A percentile compares a stretch with the other conserved stretches of the same genome.
Evolutionary conservation across 495 filamentous ascomycete genomes (phyloP).

Genomic region (Aspergillus asperescens): DNA sequence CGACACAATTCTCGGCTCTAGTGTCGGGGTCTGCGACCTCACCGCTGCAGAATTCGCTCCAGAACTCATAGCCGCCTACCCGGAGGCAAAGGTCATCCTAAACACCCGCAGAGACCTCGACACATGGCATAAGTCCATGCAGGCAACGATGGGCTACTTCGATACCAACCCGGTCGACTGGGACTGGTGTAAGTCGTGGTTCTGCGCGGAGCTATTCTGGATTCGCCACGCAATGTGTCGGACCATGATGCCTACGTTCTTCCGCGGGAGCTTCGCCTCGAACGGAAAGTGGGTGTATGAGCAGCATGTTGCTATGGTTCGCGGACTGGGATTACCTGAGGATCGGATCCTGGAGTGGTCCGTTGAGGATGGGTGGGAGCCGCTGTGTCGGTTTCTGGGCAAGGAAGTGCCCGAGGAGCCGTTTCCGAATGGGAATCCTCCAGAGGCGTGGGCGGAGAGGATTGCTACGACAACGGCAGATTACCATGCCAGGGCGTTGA

Average conservation of each 20-base stretch:
- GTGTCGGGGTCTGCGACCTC: conserved; percentile 50
- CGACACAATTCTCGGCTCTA: conserved; percentile 41
- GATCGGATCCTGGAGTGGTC: conserved; percentile 37
- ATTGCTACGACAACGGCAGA: conserved; percentile 15
- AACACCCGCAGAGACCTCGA: conserved; percentile 41
- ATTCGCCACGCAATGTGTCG: conserved; percentile 5
- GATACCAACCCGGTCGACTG: conserved; percentile 8
- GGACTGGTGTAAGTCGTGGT: conserved; percentile 10
- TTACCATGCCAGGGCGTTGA: conserved; percentile 13
- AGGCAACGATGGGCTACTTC: conserved; percentile 12
- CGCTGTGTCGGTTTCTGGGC: conserved; percentile 29
- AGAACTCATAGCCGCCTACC: conserved; percentile 34
- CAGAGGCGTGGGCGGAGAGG: conserved; percentile 18
- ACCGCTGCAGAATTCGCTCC: conserved; percentile 48
- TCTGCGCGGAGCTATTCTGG: conserved; percentile 14
- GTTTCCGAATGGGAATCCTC: conserved; percentile 8
- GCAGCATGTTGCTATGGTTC: conserved; percentile 10
- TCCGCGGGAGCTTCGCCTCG: conserved; percentile 9
- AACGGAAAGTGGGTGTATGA: conserved; percentile 8
- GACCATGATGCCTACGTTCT: conserved; percentile 6
- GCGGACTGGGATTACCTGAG: conserved; percentile 17
- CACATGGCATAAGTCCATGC: conserved; percentile 32
- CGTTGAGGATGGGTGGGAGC: conserved; percentile 44
- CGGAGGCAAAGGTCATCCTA: conserved; percentile 52
- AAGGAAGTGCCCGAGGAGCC: background rate